Percentiles rank a stretch among this genome's conserved stretches.
Conservation (phyloP, 305 asterid genomes). For the Fraxinus xanthoxyloides region DNA sequence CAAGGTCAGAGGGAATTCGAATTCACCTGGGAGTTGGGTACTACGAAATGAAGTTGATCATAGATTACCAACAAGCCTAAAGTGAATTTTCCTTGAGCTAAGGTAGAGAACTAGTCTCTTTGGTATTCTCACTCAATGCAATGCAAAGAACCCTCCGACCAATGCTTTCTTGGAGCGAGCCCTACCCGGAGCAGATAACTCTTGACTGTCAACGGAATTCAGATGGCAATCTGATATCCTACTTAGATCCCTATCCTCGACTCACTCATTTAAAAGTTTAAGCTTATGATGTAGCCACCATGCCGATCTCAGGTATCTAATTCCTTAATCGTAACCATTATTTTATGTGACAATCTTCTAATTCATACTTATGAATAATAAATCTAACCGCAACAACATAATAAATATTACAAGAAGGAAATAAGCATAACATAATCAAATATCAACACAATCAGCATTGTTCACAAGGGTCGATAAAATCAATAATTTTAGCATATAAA, state of each 20-base stretch:
- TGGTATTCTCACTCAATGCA: background rate
- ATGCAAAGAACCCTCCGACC: background rate
- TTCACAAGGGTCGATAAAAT: background rate
- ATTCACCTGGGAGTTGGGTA: background rate
- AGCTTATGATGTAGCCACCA: background rate
- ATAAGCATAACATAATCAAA: background rate
- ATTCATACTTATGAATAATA: background rate
- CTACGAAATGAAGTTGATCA: background rate
- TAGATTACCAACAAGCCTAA: background rate
- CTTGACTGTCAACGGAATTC: background rate
- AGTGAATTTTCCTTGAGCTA: background rate
- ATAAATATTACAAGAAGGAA: background rate
- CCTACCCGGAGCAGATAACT: background rate
- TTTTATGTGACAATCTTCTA: background rate
- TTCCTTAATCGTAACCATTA: background rate
- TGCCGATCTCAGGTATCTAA: background rate
- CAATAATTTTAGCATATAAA: background rate
- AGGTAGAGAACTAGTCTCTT: background rate
- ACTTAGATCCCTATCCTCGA: background rate
- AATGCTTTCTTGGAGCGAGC: background rate
- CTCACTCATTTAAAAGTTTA: background rate
- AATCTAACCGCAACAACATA: background rate
- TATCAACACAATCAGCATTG: background rate
- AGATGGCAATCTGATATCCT: background rate
- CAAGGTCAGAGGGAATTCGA: background rate